A percentile compares a stretch with the other conserved stretches of the same genome.
These are phyloP conservation scores for Pythium plurisporium DNA, from an alignment of 352 stramenopile species.

Conservation along the genomic window DNA sequence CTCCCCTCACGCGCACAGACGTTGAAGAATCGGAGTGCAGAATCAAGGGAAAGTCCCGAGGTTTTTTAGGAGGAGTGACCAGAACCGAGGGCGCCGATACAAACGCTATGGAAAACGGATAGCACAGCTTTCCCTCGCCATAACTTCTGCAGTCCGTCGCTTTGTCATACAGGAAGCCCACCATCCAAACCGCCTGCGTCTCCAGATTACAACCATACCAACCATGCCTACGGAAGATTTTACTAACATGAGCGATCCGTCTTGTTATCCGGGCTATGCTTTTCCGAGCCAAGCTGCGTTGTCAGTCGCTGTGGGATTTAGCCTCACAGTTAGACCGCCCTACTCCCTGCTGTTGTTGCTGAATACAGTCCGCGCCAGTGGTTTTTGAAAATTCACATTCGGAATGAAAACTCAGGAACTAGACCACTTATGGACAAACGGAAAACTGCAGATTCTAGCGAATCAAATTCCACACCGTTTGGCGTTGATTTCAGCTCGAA, in stretches of 20 bases:
- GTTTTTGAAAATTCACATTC: too few relatives aligned
- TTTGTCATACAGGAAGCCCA: conserved; percentile 7
- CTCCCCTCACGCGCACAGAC: conserved; percentile 19
- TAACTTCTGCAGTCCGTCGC: not conserved
- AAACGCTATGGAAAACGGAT: conserved; percentile 18
- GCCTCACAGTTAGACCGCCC: conserved; percentile 13
- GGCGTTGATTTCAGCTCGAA: too few relatives aligned
- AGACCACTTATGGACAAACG: too few relatives aligned
- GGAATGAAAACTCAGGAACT: too few relatives aligned
- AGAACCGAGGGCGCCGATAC: conserved; percentile 5
- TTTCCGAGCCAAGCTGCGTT: conserved; percentile 26
- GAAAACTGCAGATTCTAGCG: too few relatives aligned
- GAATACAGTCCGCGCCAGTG: too few relatives aligned
- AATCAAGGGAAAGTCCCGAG: conserved; percentile 34
- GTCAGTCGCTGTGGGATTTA: conserved; percentile 19
- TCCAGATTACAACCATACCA: conserved; percentile 12
- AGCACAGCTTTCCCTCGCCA: conserved; percentile 6
- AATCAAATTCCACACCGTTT: too few relatives aligned
- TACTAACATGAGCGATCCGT: not conserved
- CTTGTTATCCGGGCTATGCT: not conserved
- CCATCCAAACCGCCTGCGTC: conserved; percentile 10
- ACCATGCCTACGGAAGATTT: not conserved
- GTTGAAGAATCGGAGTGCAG: conserved; percentile 35
- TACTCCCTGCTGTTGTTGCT: conserved; percentile 23
- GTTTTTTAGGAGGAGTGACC: conserved; percentile 38